These are phyloP conservation scores for Trypanosoma cruzi DNA, from an alignment of 208 protist species.

Conservation along the genomic window DNA sequence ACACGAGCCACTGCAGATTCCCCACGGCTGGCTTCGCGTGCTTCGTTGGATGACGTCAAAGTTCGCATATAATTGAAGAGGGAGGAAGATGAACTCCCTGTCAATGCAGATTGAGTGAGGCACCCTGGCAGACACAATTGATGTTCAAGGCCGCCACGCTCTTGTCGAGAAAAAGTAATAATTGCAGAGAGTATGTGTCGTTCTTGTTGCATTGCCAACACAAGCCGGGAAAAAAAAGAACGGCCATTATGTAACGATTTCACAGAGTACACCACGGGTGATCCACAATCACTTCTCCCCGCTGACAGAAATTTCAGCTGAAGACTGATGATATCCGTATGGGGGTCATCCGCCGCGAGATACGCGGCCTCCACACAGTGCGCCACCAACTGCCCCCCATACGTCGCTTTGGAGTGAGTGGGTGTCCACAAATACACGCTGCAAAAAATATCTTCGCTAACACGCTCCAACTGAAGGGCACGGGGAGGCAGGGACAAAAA, in stretches of 20 bases:
- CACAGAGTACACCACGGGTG: conserved; percentile 38
- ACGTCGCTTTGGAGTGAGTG: conserved; percentile 23
- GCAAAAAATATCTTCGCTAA: conserved; percentile 27
- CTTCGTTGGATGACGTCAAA: neutral
- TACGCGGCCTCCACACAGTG: conserved; percentile 44
- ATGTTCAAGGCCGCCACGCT: conserved; percentile 28
- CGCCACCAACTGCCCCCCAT: conserved; percentile 56
- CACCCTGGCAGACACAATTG: conserved; percentile 26
- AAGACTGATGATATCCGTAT: conserved; percentile 41
- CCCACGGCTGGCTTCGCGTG: neutral
- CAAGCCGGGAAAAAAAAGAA: conserved; percentile 32
- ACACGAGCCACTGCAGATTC: conserved; percentile 9
- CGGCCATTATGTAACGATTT: conserved; percentile 29
- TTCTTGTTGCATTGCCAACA: conserved; percentile 30
- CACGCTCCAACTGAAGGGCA: conserved; percentile 34
- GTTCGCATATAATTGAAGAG: neutral
- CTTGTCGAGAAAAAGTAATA: conserved; percentile 39
- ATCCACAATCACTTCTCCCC: conserved; percentile 16
- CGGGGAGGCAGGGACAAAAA: conserved; percentile 15
- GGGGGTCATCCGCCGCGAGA: conserved; percentile 26
- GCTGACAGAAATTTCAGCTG: conserved; percentile 46
- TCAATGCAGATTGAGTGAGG: neutral
- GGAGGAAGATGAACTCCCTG: neutral
- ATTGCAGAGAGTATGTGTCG: conserved; percentile 26
- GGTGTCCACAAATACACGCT: conserved; percentile 38